Percentiles rank a stretch among this genome's conserved stretches.
phyloP scores from a whole-genome alignment of 2,329 filamentous ascomycete species.

The Aspergillus pseudonomiae region DNA sequence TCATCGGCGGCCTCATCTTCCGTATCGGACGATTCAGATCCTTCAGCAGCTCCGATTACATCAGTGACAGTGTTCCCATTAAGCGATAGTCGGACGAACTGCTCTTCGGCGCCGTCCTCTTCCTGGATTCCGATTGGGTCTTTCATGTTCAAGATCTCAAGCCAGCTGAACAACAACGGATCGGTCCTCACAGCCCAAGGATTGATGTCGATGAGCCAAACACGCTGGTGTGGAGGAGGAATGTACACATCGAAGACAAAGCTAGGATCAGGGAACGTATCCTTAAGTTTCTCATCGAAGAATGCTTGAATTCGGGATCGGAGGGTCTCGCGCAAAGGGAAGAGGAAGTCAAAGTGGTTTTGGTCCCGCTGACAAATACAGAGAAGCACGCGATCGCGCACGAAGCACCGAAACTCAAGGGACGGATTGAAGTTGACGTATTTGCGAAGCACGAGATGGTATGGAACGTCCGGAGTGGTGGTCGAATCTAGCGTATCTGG shows the following conservation, averaged over 20 bases:
- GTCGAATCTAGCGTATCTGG: constrained; percentile 35
- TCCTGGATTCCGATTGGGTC: constrained; percentile 43
- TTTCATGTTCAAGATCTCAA: constrained; percentile 76
- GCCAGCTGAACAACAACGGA: constrained; percentile 84
- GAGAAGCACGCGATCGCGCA: constrained; percentile 77
- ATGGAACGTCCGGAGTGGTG: constrained; percentile 58
- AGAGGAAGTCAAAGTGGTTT: constrained; percentile 86
- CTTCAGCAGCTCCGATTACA: constrained; percentile 25
- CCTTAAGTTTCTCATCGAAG: constrained; percentile 72
- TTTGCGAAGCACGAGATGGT: constrained; percentile 82
- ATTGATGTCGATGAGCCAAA: constrained; percentile 91
- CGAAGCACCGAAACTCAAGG: constrained; percentile 94
- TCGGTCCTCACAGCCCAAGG: constrained; percentile 92
- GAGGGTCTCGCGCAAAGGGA: constrained; percentile 66
- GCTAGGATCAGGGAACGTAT: constrained; percentile 79
- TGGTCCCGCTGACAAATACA: constrained; percentile 87
- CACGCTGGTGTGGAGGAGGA: constrained; percentile 71
- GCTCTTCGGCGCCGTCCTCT: constrained; percentile 32
- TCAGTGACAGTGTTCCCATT: constrained; percentile 25
- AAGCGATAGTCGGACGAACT: constrained; percentile 41
- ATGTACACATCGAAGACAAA: constrained; percentile 95
- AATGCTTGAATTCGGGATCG: constrained; percentile 72
- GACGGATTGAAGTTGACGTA: constrained; percentile 87
- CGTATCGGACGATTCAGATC: constrained; percentile 30
- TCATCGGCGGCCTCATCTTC: constrained; percentile 48